Conservation (phyloP, 2,329 filamentous ascomycete genomes). For the Colletotrichum abscissum region DNA sequence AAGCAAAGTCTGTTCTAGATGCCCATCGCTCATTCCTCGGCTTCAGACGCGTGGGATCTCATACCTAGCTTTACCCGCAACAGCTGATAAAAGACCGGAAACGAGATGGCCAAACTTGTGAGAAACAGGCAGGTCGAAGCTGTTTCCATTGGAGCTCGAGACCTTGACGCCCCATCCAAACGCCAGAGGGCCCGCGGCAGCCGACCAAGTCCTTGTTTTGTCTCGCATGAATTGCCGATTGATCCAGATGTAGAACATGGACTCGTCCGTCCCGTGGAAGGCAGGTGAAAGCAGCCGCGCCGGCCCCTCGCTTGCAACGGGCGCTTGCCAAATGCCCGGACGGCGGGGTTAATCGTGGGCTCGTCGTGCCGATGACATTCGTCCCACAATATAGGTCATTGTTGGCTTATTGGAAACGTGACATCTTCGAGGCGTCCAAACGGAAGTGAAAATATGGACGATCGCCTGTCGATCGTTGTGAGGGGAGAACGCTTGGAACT, state of each 20-base stretch:
- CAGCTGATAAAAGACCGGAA: neutral
- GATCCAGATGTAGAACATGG: neutral
- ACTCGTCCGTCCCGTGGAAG: neutral
- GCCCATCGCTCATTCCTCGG: neutral
- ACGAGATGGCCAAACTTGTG: neutral
- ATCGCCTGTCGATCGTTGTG: constrained; percentile 27
- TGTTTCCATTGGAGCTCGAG: neutral
- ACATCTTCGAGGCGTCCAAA: neutral
- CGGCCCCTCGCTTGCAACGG: neutral
- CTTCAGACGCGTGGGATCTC: neutral
- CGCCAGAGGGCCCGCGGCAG: neutral
- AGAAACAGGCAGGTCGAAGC: neutral
- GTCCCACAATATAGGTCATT: neutral
- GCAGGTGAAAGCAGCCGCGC: neutral
- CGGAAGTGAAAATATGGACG: constrained; percentile 11
- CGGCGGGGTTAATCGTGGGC: neutral
- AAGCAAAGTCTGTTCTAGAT: constrained; percentile 10
- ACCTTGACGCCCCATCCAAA: neutral
- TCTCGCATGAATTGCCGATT: neutral
- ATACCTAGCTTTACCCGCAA: neutral
- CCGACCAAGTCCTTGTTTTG: neutral
- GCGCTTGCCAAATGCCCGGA: neutral
- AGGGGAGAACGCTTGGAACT: constrained; percentile 4
- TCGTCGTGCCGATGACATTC: neutral
- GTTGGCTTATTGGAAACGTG: constrained; percentile 1